These are phyloP conservation scores for Murraya paniculata DNA, from an alignment of 345 rosid species.

Conservation along the genomic window DNA sequence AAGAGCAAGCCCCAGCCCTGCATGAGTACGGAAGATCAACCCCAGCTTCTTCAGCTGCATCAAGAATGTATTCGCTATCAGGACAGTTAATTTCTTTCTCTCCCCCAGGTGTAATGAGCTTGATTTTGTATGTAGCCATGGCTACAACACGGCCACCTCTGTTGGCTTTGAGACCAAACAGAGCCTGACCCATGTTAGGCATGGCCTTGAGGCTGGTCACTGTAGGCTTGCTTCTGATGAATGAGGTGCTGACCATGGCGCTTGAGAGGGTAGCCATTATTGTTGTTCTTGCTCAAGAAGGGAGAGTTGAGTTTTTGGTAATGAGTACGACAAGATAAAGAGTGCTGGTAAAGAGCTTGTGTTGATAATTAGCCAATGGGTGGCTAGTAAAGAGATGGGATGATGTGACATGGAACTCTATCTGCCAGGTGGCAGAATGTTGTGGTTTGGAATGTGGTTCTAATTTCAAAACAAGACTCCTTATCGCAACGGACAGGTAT, in stretches of 20 bases:
- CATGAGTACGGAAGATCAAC: slow-evolving; percentile 91
- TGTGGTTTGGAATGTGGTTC: slow-evolving; percentile 48
- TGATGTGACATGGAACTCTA: slow-evolving; percentile 27
- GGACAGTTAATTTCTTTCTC: slow-evolving; percentile 44
- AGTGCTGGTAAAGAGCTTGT: neutral
- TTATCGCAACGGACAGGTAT: too few relatives aligned
- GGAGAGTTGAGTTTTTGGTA: neutral
- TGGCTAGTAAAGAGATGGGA: slow-evolving; percentile 7
- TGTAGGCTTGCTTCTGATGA: slow-evolving; percentile 44
- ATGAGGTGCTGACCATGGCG: slow-evolving; percentile 61
- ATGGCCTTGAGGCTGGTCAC: slow-evolving; percentile 43
- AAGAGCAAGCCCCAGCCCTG: slow-evolving; percentile 93
- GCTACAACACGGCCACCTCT: slow-evolving; percentile 53
- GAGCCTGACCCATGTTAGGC: slow-evolving; percentile 43
- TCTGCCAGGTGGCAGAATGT: slow-evolving; percentile 60
- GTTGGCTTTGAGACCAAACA: slow-evolving; percentile 55
- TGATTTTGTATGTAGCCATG: slow-evolving; percentile 78
- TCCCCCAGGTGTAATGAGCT: slow-evolving; percentile 71
- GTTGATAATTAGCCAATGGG: slow-evolving; percentile 26
- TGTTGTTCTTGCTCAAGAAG: slow-evolving; percentile 19
- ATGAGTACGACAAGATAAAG: neutral
- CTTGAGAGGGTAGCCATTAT: slow-evolving; percentile 53
- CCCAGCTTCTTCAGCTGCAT: slow-evolving; percentile 67
- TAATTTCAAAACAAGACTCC: slow-evolving; percentile 19
- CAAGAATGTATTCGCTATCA: slow-evolving; percentile 59